These are phyloP conservation scores for Colletotrichum endophyticum DNA, from an alignment of 2,329 filamentous ascomycete species.

Conservation along the genomic window DNA sequence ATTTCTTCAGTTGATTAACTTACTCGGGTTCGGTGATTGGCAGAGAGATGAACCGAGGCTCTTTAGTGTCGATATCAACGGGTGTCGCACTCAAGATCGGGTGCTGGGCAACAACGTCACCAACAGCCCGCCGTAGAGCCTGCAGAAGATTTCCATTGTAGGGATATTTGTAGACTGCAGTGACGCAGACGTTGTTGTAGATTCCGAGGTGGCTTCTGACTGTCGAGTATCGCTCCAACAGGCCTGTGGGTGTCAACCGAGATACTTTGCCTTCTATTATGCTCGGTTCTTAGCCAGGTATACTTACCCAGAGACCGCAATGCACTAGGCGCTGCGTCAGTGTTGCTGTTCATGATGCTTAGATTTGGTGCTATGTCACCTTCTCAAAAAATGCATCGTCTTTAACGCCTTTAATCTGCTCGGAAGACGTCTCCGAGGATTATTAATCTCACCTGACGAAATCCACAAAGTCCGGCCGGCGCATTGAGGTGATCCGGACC, in stretches of 20 bases:
- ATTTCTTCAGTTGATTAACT: not conserved
- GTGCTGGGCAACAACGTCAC: not conserved
- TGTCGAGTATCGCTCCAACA: not conserved
- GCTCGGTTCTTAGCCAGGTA: not conserved
- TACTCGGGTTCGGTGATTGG: not conserved
- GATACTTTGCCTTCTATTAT: not conserved
- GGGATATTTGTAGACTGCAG: not conserved
- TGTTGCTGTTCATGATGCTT: not conserved
- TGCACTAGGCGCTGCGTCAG: not conserved
- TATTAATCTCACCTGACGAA: not conserved
- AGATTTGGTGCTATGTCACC: not conserved
- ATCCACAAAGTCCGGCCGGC: not conserved
- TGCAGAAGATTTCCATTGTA: not conserved
- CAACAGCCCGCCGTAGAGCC: not conserved
- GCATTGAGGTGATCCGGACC: not conserved
- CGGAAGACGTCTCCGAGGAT: not conserved
- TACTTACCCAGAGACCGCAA: not conserved
- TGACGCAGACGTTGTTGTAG: not conserved
- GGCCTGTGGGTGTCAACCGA: not conserved
- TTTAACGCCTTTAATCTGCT: not conserved
- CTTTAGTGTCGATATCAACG: not conserved
- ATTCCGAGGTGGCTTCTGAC: not conserved
- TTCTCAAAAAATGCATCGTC: not conserved
- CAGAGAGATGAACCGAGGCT: not conserved
- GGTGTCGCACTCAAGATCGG: not conserved